Evolutionary conservation across 1,284 basidiomycete genomes (phyloP).

Genomic region (Puccinia coronata): DNA sequence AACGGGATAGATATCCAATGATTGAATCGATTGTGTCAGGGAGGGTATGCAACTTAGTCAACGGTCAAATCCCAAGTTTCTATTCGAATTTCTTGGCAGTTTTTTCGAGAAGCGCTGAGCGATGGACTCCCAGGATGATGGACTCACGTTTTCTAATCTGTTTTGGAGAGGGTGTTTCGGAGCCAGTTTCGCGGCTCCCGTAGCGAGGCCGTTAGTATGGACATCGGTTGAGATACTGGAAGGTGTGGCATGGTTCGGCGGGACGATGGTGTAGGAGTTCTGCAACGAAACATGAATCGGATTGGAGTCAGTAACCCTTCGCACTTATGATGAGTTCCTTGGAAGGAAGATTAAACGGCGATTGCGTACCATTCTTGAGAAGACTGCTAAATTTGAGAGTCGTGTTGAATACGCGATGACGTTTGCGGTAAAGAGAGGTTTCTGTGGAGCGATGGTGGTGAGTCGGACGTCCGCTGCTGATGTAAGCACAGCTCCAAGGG

Average conservation of each 20-base stretch:
- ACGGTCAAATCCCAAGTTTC: background rate
- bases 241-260: constrained; percentile 33
- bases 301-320: background rate
- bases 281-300: background rate
- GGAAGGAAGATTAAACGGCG: too few relatives aligned
- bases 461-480: too few relatives aligned
- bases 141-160: constrained; percentile 37
- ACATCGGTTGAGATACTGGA: constrained; percentile 32
- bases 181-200: constrained; percentile 20
- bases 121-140: background rate
- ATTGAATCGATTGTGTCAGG: background rate
- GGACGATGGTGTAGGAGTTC: constrained; percentile 25
- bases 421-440: too few relatives aligned
- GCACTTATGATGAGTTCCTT: background rate
- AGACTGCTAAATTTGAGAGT: background rate
- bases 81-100: too few relatives aligned
- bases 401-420: too few relatives aligned
- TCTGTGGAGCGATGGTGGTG: too few relatives aligned
- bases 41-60: background rate
- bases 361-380: background rate
- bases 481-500: too few relatives aligned
- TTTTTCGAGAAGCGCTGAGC: background rate
- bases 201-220: constrained; percentile 26
- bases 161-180: constrained; percentile 34
- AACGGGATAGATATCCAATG: background rate